phyloP scores from a whole-genome alignment of 2,329 filamentous ascomycete species.

The Aspergillus fumigatiaffinis region DNA sequence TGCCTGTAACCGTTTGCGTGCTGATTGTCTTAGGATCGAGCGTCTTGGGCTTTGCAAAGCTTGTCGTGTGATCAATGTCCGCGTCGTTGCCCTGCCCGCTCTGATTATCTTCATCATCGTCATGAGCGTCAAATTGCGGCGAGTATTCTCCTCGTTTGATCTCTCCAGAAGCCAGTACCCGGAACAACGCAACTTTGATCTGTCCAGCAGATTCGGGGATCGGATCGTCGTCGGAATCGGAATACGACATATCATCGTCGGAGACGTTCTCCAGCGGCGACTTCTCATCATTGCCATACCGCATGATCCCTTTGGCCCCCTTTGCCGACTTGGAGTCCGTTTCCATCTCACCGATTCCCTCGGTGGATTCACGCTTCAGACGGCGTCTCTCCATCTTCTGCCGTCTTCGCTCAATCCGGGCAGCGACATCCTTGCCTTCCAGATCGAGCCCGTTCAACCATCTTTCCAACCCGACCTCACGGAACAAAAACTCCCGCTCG shows the following conservation, averaged over 20 bases:
- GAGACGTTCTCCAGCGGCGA: constrained; percentile 70
- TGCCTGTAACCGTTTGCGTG: constrained; percentile 97
- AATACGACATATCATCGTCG: constrained; percentile 63
- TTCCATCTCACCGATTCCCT: constrained; percentile 51
- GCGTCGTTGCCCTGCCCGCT: constrained; percentile 58
- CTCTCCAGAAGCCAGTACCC: constrained; percentile 90
- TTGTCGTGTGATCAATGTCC: constrained; percentile 93
- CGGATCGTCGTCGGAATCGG: constrained; percentile 79
- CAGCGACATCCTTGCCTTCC: constrained; percentile 85
- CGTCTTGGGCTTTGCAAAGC: constrained; percentile 94
- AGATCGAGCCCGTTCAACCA: constrained; percentile 96
- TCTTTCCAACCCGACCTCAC: constrained; percentile 89
- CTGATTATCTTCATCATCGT: constrained; percentile 74
- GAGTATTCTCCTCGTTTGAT: constrained; percentile 98
- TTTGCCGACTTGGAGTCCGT: constrained; percentile 31
- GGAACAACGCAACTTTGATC: constrained; percentile 96
- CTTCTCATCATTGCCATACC: constrained; percentile 74
- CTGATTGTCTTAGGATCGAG: constrained; percentile 96
- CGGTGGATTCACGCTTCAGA: constrained; percentile 64
- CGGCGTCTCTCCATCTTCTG: constrained; percentile 77
- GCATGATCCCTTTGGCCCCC: constrained; percentile 57
- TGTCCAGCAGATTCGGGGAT: constrained; percentile 89
- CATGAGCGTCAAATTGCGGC: constrained; percentile 93
- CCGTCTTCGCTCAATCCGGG: constrained; percentile 64
- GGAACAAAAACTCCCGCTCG: constrained; percentile 94